Evolutionary conservation across 768 basidiomycete species (phyloP).

Genomic region (Hortiboletus flavorubellus): DNA sequence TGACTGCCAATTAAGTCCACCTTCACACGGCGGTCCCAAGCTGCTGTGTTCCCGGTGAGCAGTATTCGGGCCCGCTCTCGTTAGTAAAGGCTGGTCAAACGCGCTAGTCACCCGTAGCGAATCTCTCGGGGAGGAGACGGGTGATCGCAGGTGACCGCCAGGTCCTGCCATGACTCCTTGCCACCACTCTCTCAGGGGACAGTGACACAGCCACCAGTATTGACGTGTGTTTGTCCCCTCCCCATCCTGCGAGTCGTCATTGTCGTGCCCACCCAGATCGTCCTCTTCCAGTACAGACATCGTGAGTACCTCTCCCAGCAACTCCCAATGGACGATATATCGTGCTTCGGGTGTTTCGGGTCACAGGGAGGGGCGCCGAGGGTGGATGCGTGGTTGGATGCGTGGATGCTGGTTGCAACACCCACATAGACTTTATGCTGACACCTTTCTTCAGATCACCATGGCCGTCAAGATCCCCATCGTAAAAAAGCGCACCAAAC

Average conservation of each 20-base stretch:
- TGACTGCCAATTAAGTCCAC: not conserved
- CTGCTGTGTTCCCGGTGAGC: not conserved
- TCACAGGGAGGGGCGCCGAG: not conserved
- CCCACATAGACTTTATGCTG: constrained; percentile 9
- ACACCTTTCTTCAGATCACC: constrained; percentile 27
- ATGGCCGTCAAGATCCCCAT: constrained; percentile 60
- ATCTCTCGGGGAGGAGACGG: not conserved
- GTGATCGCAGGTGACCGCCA: too few relatives aligned
- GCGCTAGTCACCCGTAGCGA: not conserved
- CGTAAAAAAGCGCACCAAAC: constrained; percentile 96
- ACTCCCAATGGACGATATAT: not conserved
- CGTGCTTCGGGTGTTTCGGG: not conserved
- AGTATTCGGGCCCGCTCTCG: not conserved
- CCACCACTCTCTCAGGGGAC: not conserved
- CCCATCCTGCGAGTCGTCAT: not conserved
- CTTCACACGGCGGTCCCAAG: constrained; percentile 14
- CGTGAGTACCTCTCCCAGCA: constrained; percentile 42
- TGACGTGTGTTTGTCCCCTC: constrained; percentile 24
- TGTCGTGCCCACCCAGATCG: constrained; percentile 27
- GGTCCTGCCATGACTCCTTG: too few relatives aligned
- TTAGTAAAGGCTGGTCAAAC: not conserved
- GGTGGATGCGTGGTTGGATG: constrained; percentile 23
- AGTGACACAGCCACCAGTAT: constrained; percentile 23
- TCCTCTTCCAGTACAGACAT: constrained; percentile 49
- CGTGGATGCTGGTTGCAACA: constrained; percentile 16